phyloP scores from a whole-genome alignment of 768 basidiomycete species.

The Agaricus bisporus region DNA sequence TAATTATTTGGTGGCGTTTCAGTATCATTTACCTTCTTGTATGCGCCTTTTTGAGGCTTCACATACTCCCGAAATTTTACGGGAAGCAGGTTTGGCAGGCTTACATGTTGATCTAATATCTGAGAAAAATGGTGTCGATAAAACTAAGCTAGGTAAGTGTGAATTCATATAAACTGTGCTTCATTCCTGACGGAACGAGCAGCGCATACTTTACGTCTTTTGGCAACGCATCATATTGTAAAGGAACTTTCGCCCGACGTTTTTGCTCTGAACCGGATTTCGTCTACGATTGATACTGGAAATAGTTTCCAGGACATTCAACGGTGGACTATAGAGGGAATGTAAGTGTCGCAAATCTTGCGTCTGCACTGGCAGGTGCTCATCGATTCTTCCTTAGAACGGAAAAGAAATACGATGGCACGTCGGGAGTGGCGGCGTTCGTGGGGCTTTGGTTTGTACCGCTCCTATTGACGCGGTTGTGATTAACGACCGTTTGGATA shows the following conservation, averaged over 20 bases:
- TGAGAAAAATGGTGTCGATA: constrained; percentile 35
- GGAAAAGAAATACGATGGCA: constrained; percentile 58
- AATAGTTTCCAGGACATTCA: constrained; percentile 45
- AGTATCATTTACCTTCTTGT: constrained; percentile 75
- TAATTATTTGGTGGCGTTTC: constrained; percentile 4
- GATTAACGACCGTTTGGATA: constrained; percentile 19
- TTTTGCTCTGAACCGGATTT: constrained; percentile 67
- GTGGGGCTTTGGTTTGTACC: constrained; percentile 56
- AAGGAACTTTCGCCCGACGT: constrained; percentile 65
- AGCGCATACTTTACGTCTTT: constrained; percentile 71
- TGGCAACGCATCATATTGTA: constrained; percentile 75
- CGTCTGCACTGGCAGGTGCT: not conserved
- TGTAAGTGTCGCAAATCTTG: constrained; percentile 26
- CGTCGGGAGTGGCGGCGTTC: constrained; percentile 64
- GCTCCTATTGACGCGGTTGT: not conserved
- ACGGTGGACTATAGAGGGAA: constrained; percentile 26
- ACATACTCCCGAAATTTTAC: constrained; percentile 63
- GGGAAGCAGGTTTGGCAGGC: constrained; percentile 51
- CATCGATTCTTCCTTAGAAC: constrained; percentile 30
- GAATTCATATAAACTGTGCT: not conserved
- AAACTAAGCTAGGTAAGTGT: constrained; percentile 44
- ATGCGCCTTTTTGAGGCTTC: constrained; percentile 69
- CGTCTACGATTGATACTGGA: constrained; percentile 63
- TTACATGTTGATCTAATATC: constrained; percentile 45
- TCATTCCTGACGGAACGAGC: not conserved